These are phyloP conservation scores for Penicillium sp. DNA, from an alignment of 2,329 filamentous ascomycete genomes.

Conservation along the genomic window DNA sequence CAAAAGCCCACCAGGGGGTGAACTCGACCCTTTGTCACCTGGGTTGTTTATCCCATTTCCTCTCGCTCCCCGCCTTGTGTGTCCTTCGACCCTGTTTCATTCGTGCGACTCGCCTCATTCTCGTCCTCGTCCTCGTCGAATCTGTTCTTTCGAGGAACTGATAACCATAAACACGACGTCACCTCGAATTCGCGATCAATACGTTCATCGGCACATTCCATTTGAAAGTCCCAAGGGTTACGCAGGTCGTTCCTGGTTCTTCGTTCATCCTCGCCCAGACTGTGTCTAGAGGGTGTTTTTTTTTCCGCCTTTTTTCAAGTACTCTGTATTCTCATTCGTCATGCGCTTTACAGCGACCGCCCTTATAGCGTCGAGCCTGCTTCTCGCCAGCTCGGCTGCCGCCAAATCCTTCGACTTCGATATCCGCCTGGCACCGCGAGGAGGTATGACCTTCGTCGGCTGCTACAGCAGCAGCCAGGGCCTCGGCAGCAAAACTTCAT, in stretches of 20 bases:
- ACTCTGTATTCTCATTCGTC: slow-evolving; percentile 15
- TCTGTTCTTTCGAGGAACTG: background rate
- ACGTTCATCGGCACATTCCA: slow-evolving; percentile 4
- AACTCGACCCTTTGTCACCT: background rate
- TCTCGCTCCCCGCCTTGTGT: background rate
- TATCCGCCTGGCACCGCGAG: slow-evolving; percentile 6
- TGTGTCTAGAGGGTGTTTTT: slow-evolving; percentile 19
- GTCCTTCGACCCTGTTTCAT: background rate
- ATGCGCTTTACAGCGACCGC: slow-evolving; percentile 28
- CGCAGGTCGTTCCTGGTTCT: slow-evolving; percentile 38
- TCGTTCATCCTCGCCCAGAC: slow-evolving; percentile 15
- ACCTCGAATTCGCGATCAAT: background rate
- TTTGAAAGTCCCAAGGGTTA: slow-evolving; percentile 30
- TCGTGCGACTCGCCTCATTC: background rate
- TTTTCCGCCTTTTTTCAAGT: slow-evolving; percentile 9
- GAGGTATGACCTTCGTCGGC: slow-evolving; percentile 38
- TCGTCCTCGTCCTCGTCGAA: background rate
- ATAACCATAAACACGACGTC: background rate
- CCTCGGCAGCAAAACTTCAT: slow-evolving; percentile 47
- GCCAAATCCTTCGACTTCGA: slow-evolving; percentile 18
- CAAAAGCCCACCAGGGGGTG: background rate
- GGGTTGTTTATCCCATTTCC: background rate
- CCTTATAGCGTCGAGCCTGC: slow-evolving; percentile 24
- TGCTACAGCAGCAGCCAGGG: slow-evolving; percentile 51
- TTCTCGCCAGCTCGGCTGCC: slow-evolving; percentile 23